Base-by-base conservation (phyloP, 495 filamentous ascomycete genomes). In the Jackrogersella multiformis region DNA sequence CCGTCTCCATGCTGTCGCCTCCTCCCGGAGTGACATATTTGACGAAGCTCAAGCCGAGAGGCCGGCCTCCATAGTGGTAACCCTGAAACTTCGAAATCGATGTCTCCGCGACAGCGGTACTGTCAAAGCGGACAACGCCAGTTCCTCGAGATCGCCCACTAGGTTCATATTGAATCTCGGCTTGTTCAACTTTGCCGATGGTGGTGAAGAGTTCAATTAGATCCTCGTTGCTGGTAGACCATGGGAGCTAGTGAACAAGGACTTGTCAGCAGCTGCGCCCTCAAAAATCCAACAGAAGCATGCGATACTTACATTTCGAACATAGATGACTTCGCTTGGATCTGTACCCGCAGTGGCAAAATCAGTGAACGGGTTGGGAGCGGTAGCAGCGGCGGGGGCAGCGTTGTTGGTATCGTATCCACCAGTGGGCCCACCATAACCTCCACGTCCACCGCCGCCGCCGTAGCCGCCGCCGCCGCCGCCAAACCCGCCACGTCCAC, bases 151-250 rank as follows among this genome's bases (percentile, higher is more conserved):
- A 98, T 68, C 95, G 92, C 45, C 95, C 94, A 73, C 96, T 97
- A 6, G 92, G 90, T 73, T 98, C 96, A 73, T 98, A 98, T 79
- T 99, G 96, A 49, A 98, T 98, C 81, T 98, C 96, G 9, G 95
- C 95, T 68, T 92, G 92, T 69, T 97, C 93, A 64, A 99, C 95
- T 79, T 97, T 97, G 44, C 94, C 95, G 74, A 99, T 98, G 5
- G 95, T 99, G 26, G 89, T 93, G 85, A 99, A 99, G 12, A 99
- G 85, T 73, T 99, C 95, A 45, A 97, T 85, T 4, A 99, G 79
- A 77, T 99, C 95, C 57, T 98, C 96, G 71, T 98, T 97, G 80
- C 93, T 97, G 18, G 95, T 99, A 30, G 94, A 97, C 95, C 95
- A 99, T 4, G 95, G 95, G 58, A 99, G 87, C 94, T 98, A 71